Evolutionary conservation across 2,329 filamentous ascomycete genomes (phyloP).

Genomic region (Aspergillus tubingensis): DNA sequence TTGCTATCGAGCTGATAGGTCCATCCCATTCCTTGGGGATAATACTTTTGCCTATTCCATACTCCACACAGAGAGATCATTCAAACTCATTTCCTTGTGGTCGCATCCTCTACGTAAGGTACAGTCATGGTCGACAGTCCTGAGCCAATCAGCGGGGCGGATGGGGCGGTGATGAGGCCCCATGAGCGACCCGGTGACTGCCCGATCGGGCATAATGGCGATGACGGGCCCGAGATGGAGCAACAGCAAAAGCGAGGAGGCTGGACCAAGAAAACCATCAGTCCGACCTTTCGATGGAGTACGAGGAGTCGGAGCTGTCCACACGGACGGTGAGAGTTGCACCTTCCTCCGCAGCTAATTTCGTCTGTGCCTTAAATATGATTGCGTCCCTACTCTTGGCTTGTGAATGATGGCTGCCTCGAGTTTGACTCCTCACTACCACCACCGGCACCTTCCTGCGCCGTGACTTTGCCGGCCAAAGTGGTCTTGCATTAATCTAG

Average conservation of each 20-base stretch:
- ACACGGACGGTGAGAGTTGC: no score
- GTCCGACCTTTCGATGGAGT: neutral
- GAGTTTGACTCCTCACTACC: neutral
- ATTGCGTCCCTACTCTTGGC: neutral
- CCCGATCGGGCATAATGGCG: constrained; percentile 13
- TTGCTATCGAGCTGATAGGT: no score
- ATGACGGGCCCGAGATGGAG: neutral
- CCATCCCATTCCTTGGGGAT: neutral
- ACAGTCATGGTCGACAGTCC: neutral
- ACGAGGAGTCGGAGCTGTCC: no score
- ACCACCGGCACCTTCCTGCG: constrained; percentile 12
- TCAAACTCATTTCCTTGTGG: neutral
- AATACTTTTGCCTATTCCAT: neutral
- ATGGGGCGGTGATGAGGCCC: neutral
- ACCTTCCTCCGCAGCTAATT: neutral
- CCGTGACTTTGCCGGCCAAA: neutral
- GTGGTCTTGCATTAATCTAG: neutral
- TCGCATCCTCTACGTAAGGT: neutral
- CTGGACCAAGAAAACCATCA: constrained; percentile 18
- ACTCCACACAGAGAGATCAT: neutral
- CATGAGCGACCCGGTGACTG: neutral
- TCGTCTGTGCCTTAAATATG: constrained; percentile 11
- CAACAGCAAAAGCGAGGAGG: constrained; percentile 18
- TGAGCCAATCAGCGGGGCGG: neutral
- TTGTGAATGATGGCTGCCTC: neutral